Evolutionary conservation across 371 early-diverging fungal species (phyloP).

Genomic region (Apophysomyces ossiformis): DNA sequence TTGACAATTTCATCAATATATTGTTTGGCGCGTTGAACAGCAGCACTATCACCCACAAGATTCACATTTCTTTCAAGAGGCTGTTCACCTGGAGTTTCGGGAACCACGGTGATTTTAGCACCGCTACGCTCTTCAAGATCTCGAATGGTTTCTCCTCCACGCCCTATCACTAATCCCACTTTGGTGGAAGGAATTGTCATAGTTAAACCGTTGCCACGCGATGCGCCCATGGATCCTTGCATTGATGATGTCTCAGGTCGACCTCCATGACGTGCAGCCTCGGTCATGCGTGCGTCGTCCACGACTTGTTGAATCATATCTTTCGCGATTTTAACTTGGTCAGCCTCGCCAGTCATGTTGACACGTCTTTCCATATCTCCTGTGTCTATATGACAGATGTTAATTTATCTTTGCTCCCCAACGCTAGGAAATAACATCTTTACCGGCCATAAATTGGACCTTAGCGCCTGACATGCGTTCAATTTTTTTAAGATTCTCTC

Average conservation of each 20-base stretch:
- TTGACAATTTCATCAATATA: slow-evolving; percentile 83
- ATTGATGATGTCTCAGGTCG: not conserved
- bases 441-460: slow-evolving; percentile 75
- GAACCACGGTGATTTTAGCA: slow-evolving; percentile 84
- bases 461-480: slow-evolving; percentile 74
- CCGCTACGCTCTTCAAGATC: slow-evolving; percentile 80
- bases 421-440: not conserved
- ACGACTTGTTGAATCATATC: slow-evolving; percentile 63
- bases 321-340: slow-evolving; percentile 65
- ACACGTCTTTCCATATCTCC: slow-evolving; percentile 65
- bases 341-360: slow-evolving; percentile 64
- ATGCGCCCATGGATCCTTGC: not conserved
- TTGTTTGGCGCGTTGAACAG: slow-evolving; percentile 72
- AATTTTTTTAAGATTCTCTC: slow-evolving; percentile 82
- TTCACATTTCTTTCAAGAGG: slow-evolving; percentile 69
- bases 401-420: not conserved
- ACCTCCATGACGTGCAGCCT: slow-evolving; percentile 22
- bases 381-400: slow-evolving; percentile 29
- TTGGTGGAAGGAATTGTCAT: slow-evolving; percentile 69
- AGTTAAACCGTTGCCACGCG: slow-evolving; percentile 34
- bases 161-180: slow-evolving; percentile 91
- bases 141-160: slow-evolving; percentile 89
- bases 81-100: slow-evolving; percentile 59
- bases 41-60: slow-evolving; percentile 71
- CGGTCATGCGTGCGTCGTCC: slow-evolving; percentile 47